Evolutionary conservation across 2,329 filamentous ascomycete genomes (phyloP), one percentile per base, ranked within the genome.

Genomic region (Mariannaea sp.): DNA sequence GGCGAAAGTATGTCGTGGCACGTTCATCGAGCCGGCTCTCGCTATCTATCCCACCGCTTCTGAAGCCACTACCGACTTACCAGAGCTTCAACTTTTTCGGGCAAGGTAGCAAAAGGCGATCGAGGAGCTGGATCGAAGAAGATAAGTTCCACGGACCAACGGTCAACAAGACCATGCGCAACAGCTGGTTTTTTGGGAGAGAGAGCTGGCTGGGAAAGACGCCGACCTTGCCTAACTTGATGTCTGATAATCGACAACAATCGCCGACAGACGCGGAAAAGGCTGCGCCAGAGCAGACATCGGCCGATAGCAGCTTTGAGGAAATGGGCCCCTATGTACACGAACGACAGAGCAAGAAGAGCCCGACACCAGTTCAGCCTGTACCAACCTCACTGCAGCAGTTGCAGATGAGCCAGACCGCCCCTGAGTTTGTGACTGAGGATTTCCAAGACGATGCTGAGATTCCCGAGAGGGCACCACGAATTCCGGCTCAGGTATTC

Each of bases 111-210:
- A 57, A 52, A 19, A 59, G 60, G 14, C 43, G 62, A 7, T 67
- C 67, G 45, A 62, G 53, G 38, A 74, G 72, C 14, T 81, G 77
- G 78, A 76, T 80, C 22, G 77, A 80, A 51, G 79, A 80, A 58
- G 78, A 82, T 43, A 74, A 72, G 48, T 68, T 79, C n/a, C 77
- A 80, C 53, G 78, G 78, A 4, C 77, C 78, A 8, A 71, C 68
- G 58, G 64, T 78, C 42, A 70, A 62, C 30, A 71, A 66, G 53
- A 61, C 42, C 38, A 50, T 48, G 50, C 61, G 63, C 38, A 59
- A 67, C 32, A 66, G 61, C 33, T 69, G 68, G 59, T 61, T 69
- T 58, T 62, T 69, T 33, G 60, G 61, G 20, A 64, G 68, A 14
- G 70, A 73, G 36, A 70, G 69, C 41, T 72, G 71, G 69, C 41